Evolutionary conservation across 2,329 filamentous ascomycete genomes (phyloP), one percentile per base, ranked within the genome.

Genomic region (Verruconis gallopava): DNA sequence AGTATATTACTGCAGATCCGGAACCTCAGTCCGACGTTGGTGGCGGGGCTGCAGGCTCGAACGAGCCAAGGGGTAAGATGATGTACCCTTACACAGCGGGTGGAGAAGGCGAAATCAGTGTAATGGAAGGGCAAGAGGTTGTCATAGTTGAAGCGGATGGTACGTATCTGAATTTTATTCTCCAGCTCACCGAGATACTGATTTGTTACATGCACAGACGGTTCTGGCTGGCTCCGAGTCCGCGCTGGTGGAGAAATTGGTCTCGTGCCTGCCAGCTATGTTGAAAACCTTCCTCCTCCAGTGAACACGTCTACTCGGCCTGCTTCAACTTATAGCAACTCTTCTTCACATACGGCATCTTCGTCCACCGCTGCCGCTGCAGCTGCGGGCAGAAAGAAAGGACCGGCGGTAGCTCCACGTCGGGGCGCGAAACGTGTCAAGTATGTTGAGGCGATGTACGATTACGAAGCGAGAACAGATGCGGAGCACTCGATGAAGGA

Each of bases 371-470:
- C 32, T 12, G 20, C 18, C n/a, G 56, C 53, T 4, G 47, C 49
- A 19, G 37, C 53, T 4, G 48, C 59, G 5, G 54, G 58, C 30
- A 93, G 88, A 67, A 93, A 93, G 62, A 86, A 93, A 58, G 88
- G 88, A 0, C 88, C 88, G 0, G 86, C 81, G 0, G 91, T 98
- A 3, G 91, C 91, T 12, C 91, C 91, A 3, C 80, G 80, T 50
- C 77, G 88, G 6, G 88, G 88, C 12, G 88, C 86, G 3, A 95
- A 94, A 74, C 94, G 93, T 59, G 69, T 95, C 25, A 85, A 81
- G 55, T 93, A 96, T 53, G 89, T 93, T 2, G 83, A 94, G 57
- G 91, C 91, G 1, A 50, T 96, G 52, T 98, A 96, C 59, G 85
- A 91, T 39, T 98, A 98, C 59, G 71, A 79, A 40, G 85, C 89